Conservation (phyloP, 495 filamentous ascomycete genomes). For the Podospora bellae-mahoneyi region DNA sequence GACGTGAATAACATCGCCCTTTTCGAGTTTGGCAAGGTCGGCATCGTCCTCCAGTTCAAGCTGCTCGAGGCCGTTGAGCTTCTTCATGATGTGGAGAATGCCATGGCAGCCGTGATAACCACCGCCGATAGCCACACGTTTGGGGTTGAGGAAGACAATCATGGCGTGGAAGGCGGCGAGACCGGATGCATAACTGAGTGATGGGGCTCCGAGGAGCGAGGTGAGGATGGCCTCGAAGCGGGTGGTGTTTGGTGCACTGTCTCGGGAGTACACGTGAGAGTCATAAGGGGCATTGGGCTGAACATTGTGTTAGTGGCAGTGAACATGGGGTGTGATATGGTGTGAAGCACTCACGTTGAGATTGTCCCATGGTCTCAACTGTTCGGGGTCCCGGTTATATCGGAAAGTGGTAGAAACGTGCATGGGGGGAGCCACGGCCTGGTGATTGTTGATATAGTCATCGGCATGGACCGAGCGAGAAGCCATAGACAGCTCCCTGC, state of each 20-base stretch:
- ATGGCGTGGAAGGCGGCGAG: constrained; percentile 83
- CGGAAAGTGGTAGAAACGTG: constrained; percentile 88
- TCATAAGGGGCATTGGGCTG: constrained; percentile 42
- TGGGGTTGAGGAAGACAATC: constrained; percentile 72
- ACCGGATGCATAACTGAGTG: constrained; percentile 77
- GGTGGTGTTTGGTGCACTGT: constrained; percentile 67
- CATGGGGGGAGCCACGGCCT: constrained; percentile 79
- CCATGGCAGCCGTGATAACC: constrained; percentile 95
- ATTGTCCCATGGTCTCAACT: constrained; percentile 50
- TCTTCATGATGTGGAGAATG: constrained; percentile 65
- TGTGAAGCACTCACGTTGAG: constrained; percentile 38
- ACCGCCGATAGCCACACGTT: constrained; percentile 69
- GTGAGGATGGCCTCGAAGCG: constrained; percentile 82
- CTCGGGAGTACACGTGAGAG: constrained; percentile 74
- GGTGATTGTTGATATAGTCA: constrained; percentile 65
- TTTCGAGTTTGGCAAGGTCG: constrained; percentile 47
- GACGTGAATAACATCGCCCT: constrained; percentile 83
- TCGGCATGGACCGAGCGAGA: constrained; percentile 86
- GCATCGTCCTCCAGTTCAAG: constrained; percentile 54
- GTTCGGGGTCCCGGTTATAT: constrained; percentile 65
- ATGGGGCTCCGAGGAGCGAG: constrained; percentile 63
- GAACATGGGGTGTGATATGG: not conserved
- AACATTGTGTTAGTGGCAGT: not conserved
- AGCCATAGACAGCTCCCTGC: constrained; percentile 47
- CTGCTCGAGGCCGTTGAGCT: constrained; percentile 65